Base-by-base conservation (phyloP, 352 stramenopile species). In the Globisporangium takayamanum region DNA sequence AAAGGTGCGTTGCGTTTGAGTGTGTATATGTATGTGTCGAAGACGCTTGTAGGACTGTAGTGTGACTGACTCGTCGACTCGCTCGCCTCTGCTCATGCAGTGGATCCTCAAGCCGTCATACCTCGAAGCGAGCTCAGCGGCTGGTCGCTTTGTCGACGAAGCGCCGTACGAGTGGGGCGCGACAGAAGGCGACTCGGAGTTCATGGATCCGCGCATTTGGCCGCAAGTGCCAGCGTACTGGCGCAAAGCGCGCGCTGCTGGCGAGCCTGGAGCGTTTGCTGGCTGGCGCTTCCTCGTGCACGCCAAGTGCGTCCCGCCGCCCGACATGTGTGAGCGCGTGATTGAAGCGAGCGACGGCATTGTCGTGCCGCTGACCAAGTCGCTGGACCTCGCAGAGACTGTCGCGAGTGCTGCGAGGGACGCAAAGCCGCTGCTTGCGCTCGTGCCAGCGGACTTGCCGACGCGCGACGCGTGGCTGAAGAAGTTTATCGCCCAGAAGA, bases 91-190 rank as follows among this genome's bases (percentile, higher is more conserved):
- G 42, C 15, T 41, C 62, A 16, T 53, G 26, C 55, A 94, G 82
- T 95, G 86, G 86, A 92, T 95, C 62, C 57, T 95, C 11, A 89
- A 88, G 58, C 84, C 83, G 41, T 89, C 84, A n/a, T 95, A 86
- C 53, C 52, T 95, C 22, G 72, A 87, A 18, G 77, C 77, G 26
- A 76, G 84, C 55, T 78, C 80, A n/a, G 55, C 57, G 28, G 76
- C 78, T 0, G 78, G 76, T n/a, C 60, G 64, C 12, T 95, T 95
- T 71, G 70, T 95, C 4, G 74, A 88, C 50, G 86, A 95, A 63
- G 49, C 60, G 20, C 60, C 63, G 4, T 78, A 93, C 50, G 86
- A 95, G 46, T 95, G 86, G 86, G 86, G 84, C 18, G 57, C 46
- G 5, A 70, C 73, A 16, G 72, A 74, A 30, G 61, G 54, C 8